Base-by-base conservation (phyloP, 2,329 filamentous ascomycete genomes). In the Aspergillus pseudotamarii region DNA sequence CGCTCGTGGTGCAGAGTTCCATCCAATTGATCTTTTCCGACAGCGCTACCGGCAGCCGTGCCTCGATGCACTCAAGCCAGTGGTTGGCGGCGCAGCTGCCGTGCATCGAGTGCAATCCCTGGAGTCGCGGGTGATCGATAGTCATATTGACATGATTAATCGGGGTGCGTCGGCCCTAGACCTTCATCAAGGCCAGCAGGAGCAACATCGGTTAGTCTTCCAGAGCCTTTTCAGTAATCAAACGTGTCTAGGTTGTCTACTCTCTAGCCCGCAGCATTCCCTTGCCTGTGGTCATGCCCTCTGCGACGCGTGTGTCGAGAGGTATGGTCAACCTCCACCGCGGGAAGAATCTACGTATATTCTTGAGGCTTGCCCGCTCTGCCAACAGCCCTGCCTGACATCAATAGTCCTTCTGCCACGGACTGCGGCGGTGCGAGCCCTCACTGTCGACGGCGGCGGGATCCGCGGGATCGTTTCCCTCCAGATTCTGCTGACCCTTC, bases 191-290 rank as follows among this genome's bases (percentile, higher is more conserved):
- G 26, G 51, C 12, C 41, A 38, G 30, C 30, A 57, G 51, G 19
- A 30, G 23, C 34, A 61, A 19, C 38, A 38, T 26, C 51, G 28
- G 26, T 56, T 53, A 11, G 19, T 48, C 21, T 50, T 58, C 26
- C 23, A 50, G 26, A 19, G 12, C 19, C 38, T 58, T 45, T 58
- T 45, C 21, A 57, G 54, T 28, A 32, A 51, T 36, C 53, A 45
- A 6, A 57, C 59, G 11, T 61, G 59, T 30, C 53, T 61, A 30
- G 53, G 53, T n/a, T 61, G 54, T 32, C 59, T 61, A 19, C 45
- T 51, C 21, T 26, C 30, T 19, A 50, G 53, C 19, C 59, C 59
- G 4, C 59, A 61, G 45, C 53, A 61, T 51, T 23, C 54, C 23
- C 54, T 61, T 10, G 14, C 41, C 16, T 61, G 54, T 36, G 54